phyloP scores from a whole-genome alignment of 2,329 filamentous ascomycete species.

The Xylariaceae sp. region DNA sequence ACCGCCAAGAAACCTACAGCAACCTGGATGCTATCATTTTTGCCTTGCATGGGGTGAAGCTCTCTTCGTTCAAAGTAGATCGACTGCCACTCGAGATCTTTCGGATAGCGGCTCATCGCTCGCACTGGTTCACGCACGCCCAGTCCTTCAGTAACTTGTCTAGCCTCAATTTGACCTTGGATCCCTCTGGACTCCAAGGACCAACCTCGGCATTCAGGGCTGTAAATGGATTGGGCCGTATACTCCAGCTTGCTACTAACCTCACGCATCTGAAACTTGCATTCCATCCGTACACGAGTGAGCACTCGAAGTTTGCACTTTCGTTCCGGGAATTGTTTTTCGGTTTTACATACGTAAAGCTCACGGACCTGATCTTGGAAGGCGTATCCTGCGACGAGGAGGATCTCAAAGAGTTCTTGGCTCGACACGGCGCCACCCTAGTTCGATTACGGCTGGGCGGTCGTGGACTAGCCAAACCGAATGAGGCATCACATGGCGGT shows the following conservation, averaged over 20 bases:
- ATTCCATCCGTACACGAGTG: constrained; percentile 49
- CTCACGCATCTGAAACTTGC: constrained; percentile 48
- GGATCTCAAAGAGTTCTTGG: constrained; percentile 50
- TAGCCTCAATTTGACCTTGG: constrained; percentile 48
- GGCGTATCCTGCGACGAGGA: constrained; percentile 52
- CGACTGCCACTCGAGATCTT: constrained; percentile 52
- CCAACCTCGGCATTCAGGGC: constrained; percentile 47
- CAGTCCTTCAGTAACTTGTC: constrained; percentile 48
- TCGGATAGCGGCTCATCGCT: constrained; percentile 44
- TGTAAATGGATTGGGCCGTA: constrained; percentile 50
- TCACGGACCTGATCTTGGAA: constrained; percentile 51
- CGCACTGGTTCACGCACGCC: constrained; percentile 50
- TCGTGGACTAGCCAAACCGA: constrained; percentile 47
- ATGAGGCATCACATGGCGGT: constrained; percentile 50
- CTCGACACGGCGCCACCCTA: constrained; percentile 48
- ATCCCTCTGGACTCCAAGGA: constrained; percentile 46
- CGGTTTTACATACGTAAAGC: constrained; percentile 44
- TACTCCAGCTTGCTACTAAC: constrained; percentile 47
- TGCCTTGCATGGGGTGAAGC: constrained; percentile 44
- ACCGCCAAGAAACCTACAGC: constrained; percentile 46
- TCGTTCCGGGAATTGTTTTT: constrained; percentile 48
- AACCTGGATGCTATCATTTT: constrained; percentile 48
- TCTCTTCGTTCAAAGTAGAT: constrained; percentile 49
- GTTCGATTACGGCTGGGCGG: constrained; percentile 52
- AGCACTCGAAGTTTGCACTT: constrained; percentile 49